Percentiles rank a stretch among this genome's conserved stretches.
Evolutionary conservation across 768 basidiomycete species (phyloP).

Genomic region (Lactarius akahatsu): DNA sequence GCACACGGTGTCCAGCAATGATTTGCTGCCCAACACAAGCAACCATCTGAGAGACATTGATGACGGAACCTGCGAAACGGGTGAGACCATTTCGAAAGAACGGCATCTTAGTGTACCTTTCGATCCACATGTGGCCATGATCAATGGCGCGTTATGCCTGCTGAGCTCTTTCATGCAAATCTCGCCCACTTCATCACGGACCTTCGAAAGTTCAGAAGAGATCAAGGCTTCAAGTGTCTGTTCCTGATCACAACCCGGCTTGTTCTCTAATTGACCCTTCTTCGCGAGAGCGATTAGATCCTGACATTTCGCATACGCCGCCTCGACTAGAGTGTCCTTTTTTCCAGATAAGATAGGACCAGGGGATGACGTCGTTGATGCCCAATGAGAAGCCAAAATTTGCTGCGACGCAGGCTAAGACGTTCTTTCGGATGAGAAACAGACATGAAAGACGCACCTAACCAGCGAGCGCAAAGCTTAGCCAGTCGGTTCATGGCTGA

Average conservation of each 20-base stretch:
- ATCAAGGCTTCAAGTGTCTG: constrained; percentile 97
- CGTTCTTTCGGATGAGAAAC: not conserved
- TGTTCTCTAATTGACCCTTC: constrained; percentile 90
- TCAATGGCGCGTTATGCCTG: constrained; percentile 92
- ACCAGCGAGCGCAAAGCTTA: constrained; percentile 91
- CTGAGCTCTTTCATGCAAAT: constrained; percentile 99
- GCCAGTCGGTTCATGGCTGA: constrained; percentile 94
- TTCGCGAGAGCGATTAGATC: constrained; percentile 87
- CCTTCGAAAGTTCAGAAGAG: constrained; percentile 88
- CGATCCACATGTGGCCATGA: constrained; percentile 99
- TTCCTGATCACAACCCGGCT: constrained; percentile 96
- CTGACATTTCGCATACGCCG: constrained; percentile 85
- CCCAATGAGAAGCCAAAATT: constrained; percentile 98
- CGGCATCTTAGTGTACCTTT: constrained; percentile 59
- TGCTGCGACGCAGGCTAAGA: constrained; percentile 50
- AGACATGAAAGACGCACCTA: constrained; percentile 53
- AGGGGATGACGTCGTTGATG: constrained; percentile 98
- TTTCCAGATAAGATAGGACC: constrained; percentile 75
- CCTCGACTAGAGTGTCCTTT: constrained; percentile 84
- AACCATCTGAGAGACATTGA: constrained; percentile 99
- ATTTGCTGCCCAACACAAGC: constrained; percentile 99
- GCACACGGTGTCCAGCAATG: constrained; percentile 96
- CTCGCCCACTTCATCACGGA: constrained; percentile 93
- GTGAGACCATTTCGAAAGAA: constrained; percentile 12
- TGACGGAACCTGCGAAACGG: constrained; percentile 79